Evolutionary conservation across 225 moss, liverwort and hornwort species (phyloP).

Genomic region (Thuidium tamariscinum): DNA sequence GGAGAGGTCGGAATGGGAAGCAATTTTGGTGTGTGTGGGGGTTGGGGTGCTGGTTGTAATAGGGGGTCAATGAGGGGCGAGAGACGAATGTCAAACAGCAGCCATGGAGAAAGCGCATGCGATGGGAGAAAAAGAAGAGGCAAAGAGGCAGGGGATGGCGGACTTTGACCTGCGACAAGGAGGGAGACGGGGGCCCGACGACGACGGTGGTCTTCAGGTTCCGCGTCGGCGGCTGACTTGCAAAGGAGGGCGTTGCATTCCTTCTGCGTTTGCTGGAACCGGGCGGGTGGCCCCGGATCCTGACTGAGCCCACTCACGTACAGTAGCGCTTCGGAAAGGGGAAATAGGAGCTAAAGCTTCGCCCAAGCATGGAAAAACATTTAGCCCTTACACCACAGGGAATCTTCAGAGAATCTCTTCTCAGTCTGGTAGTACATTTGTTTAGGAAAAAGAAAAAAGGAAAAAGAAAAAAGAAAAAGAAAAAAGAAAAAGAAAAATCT

Average conservation of each 20-base stretch:
- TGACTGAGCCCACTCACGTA: neutral
- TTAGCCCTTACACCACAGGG: neutral
- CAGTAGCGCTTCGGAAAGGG: neutral
- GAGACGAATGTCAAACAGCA: slow-evolving; percentile 8
- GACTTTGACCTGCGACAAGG: slow-evolving; percentile 13
- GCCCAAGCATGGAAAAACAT: neutral
- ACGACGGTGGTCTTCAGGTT: neutral
- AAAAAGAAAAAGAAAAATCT: no score
- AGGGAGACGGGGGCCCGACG: neutral
- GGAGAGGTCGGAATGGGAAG: neutral
- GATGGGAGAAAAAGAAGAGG: neutral
- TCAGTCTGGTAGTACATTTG: no score
- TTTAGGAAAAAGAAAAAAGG: no score
- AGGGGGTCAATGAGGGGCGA: neutral
- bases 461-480: no score
- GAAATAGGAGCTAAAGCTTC: neutral
- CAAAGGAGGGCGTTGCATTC: neutral
- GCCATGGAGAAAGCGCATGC: neutral
- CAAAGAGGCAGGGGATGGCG: neutral
- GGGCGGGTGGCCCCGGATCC: neutral
- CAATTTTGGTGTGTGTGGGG: neutral
- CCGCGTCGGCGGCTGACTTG: slow-evolving; percentile 19
- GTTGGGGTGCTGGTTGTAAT: neutral
- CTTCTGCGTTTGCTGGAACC: neutral
- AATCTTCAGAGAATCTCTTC: neutral